Conservation (phyloP, 306 rosid genomes). For the Ochetophila trinervis region DNA sequence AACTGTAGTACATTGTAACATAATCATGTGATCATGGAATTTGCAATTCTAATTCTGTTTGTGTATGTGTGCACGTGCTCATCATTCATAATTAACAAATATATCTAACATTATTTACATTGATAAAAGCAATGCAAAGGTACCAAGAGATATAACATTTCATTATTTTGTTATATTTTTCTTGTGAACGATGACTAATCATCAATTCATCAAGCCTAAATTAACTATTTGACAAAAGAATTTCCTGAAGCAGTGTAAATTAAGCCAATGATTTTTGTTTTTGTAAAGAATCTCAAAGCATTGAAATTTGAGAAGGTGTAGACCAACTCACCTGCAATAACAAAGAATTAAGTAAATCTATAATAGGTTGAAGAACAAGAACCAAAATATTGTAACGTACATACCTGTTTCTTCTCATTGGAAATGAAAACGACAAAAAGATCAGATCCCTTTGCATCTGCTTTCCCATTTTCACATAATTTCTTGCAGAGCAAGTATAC, state of each 20-base stretch:
- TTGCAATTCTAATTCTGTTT: not conserved
- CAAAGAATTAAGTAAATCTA: not conserved
- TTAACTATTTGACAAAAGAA: too few relatives aligned
- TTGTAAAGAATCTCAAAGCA: too few relatives aligned
- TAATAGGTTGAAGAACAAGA: conserved; percentile 15
- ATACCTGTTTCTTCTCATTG: conserved; percentile 77
- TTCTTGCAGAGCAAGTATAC: conserved; percentile 75
- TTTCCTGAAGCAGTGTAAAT: too few relatives aligned
- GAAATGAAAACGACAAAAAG: conserved; percentile 75
- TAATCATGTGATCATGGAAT: not conserved
- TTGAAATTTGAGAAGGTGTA: too few relatives aligned
- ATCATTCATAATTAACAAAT: not conserved
- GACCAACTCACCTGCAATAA: not conserved
- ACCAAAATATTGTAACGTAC: too few relatives aligned
- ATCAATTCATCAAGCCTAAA: not conserved
- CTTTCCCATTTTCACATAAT: conserved; percentile 47
- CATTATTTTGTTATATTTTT: not conserved
- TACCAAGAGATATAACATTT: not conserved
- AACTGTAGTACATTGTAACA: not conserved
- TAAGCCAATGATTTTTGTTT: too few relatives aligned
- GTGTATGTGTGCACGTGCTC: not conserved
- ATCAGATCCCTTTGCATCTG: conserved; percentile 56
- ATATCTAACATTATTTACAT: not conserved
- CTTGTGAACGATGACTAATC: not conserved
- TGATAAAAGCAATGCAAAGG: not conserved